These are phyloP conservation scores for Cardamine resedifolia DNA, from an alignment of 345 rosid species.

Conservation along the genomic window DNA sequence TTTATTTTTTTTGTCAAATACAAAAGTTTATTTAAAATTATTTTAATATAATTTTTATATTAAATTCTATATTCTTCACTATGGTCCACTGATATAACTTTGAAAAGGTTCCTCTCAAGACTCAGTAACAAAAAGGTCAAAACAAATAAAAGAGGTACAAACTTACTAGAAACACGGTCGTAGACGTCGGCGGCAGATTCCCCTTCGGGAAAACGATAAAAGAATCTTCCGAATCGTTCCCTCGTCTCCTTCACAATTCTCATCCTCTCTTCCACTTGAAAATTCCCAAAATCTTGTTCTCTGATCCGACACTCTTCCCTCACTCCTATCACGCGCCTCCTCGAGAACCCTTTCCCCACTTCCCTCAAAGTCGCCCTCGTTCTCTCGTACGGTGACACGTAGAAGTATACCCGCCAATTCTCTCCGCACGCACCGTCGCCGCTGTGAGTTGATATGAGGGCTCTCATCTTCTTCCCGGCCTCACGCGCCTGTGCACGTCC, in stretches of 20 bases:
- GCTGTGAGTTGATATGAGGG: conserved; percentile 39
- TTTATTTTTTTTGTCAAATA: background rate
- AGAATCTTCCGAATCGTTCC: conserved; percentile 79
- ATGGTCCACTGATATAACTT: background rate
- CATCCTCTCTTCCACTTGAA: conserved; percentile 83
- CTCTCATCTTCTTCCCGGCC: conserved; percentile 53
- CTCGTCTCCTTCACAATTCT: conserved; percentile 63
- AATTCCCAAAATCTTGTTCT: conserved; percentile 96
- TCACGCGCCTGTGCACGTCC: conserved; percentile 62
- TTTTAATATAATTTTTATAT: background rate
- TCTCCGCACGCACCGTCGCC: conserved; percentile 9
- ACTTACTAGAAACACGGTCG: conserved; percentile 89
- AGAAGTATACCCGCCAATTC: conserved; percentile 79
- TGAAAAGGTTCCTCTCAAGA: background rate
- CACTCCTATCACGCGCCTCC: conserved; percentile 68
- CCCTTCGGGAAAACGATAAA: conserved; percentile 90
- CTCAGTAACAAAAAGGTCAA: too few species aligned
- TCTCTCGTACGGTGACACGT: conserved; percentile 88
- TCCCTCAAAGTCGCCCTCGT: conserved; percentile 82
- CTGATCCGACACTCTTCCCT: conserved; percentile 86
- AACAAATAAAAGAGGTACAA: background rate
- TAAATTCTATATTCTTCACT: background rate
- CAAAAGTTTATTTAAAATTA: background rate
- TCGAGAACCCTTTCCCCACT: conserved; percentile 71
- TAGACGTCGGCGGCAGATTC: conserved; percentile 97